Percentiles rank a stretch among this genome's conserved stretches.
Evolutionary conservation across 176 grass and related monocot species (phyloP).

Genomic region (Phoenix dactylifera): DNA sequence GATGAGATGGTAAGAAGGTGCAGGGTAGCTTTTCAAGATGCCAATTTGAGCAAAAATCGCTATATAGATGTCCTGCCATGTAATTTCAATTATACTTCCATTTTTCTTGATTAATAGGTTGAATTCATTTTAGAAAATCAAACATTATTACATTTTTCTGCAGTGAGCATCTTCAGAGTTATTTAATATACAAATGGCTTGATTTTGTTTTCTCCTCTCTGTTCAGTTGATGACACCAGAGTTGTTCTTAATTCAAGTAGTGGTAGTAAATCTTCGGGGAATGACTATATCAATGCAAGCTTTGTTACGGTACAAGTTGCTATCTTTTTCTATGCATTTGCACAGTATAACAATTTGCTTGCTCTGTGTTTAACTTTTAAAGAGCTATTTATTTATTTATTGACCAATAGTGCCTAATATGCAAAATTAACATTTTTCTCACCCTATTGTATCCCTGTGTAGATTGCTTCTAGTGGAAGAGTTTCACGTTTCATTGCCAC

Average conservation of each 20-base stretch:
- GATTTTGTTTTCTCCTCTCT: constrained; percentile 2
- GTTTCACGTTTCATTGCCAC: constrained; percentile 70
- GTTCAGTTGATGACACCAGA: constrained; percentile 50
- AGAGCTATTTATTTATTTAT: background rate
- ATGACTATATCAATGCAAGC: constrained; percentile 89
- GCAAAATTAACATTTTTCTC: background rate
- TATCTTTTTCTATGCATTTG: constrained; percentile 1
- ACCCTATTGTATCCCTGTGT: constrained; percentile 5
- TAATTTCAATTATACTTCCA: constrained; percentile 24
- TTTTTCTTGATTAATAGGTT: constrained; percentile 9
- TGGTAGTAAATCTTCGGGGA: constrained; percentile 16
- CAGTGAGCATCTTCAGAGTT: background rate
- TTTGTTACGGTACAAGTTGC: constrained; percentile 43
- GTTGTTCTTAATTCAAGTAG: constrained; percentile 27
- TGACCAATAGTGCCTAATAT: background rate
- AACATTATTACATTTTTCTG: background rate
- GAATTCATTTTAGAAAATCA: no score
- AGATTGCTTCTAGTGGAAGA: constrained; percentile 15
- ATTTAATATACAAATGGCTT: background rate
- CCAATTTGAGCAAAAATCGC: constrained; percentile 65
- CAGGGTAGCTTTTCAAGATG: constrained; percentile 34
- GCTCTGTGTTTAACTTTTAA: no score
- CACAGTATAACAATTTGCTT: no score
- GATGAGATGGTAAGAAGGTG: constrained; percentile 37
- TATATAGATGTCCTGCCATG: constrained; percentile 84